Evolutionary conservation across 176 grass and related monocot species (phyloP).

Genomic region (Avena atlantica): DNA sequence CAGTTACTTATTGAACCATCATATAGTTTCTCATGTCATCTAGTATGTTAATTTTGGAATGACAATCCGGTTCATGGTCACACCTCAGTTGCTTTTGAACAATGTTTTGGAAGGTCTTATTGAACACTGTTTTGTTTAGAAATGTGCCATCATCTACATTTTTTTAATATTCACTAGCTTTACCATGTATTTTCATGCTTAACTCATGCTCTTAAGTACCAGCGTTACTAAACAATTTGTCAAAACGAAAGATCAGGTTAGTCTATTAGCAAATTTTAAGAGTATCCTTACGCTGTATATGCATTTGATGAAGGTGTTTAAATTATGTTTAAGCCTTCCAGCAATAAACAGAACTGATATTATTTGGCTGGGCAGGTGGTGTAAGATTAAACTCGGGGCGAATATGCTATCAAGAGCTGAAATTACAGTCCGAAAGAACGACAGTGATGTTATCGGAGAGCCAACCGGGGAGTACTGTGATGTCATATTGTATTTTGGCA

Average conservation of each 20-base stretch:
- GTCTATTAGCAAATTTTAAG: background rate
- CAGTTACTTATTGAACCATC: background rate
- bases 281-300: background rate
- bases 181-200: background rate
- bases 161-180: background rate
- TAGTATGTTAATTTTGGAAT: background rate
- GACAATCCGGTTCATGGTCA: background rate
- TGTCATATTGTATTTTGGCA: constrained; percentile 84
- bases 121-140: background rate
- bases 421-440: constrained; percentile 58
- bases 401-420: constrained; percentile 84
- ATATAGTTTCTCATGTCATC: background rate
- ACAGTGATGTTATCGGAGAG: constrained; percentile 71
- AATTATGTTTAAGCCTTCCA: constrained; percentile 18
- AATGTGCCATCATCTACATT: background rate
- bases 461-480: constrained; percentile 76
- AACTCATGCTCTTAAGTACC: background rate
- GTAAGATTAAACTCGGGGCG: constrained; percentile 67
- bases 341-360: constrained; percentile 22
- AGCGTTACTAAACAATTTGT: background rate
- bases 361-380: constrained; percentile 58
- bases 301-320: constrained; percentile 18
- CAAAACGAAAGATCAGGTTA: constrained; percentile 13
- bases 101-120: background rate
- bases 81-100: background rate